Percentiles rank a stretch among this genome's conserved stretches.
phyloP scores from a whole-genome alignment of 192 early-diverging fungal species.

The Coemansia sp. region DNA sequence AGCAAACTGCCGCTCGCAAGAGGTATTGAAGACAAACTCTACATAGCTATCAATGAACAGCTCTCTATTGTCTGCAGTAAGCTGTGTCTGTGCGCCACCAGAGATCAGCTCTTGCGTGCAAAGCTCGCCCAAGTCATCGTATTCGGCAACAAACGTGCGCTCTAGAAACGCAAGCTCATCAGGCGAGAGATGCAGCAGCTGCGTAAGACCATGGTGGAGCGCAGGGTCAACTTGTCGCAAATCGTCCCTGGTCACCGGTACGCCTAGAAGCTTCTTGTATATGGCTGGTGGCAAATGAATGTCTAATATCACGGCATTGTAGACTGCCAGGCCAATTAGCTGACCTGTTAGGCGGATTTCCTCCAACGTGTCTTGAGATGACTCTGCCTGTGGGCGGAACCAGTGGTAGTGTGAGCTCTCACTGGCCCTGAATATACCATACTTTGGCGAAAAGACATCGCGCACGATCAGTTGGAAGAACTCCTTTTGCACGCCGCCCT shows the following conservation, averaged over 20 bases:
- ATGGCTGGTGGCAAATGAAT: conserved; percentile 82
- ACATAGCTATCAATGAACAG: conserved; percentile 82
- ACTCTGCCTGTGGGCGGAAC: conserved; percentile 66
- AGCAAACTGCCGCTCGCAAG: conserved; percentile 67
- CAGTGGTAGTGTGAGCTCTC: conserved; percentile 82
- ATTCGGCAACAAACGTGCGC: conserved; percentile 79
- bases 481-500: conserved; percentile 93
- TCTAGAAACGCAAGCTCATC: conserved; percentile 74
- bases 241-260: conserved; percentile 68
- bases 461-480: conserved; percentile 89
- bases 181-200: conserved; percentile 64
- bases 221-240: conserved; percentile 72
- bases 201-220: conserved; percentile 72
- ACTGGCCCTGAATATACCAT: conserved; percentile 78
- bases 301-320: conserved; percentile 89
- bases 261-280: conserved; percentile 85
- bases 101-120: conserved; percentile 66
- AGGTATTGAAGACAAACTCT: conserved; percentile 73
- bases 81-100: conserved; percentile 59
- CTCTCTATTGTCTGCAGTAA: conserved; percentile 72
- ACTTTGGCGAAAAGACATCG: conserved; percentile 83
- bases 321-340: conserved; percentile 87
- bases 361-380: conserved; percentile 57
- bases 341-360: conserved; percentile 88
- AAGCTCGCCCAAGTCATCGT: conserved; percentile 63